phyloP scores from a whole-genome alignment of 495 filamentous ascomycete species.

The Neurospora pannonica region DNA sequence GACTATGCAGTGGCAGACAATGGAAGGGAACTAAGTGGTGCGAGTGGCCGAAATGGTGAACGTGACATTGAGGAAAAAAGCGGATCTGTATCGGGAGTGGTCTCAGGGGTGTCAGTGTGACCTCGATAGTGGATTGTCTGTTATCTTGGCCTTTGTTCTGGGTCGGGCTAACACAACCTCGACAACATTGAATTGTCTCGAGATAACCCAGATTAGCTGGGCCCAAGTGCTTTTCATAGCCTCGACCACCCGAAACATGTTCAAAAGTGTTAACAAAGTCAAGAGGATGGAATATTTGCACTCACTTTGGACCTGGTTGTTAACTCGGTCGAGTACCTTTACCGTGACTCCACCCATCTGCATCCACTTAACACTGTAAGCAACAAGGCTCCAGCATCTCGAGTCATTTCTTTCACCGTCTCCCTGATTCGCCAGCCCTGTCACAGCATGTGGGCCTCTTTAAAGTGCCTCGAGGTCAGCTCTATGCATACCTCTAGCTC shows the following conservation, averaged over 20 bases:
- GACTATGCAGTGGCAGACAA: neutral
- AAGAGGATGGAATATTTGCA: neutral
- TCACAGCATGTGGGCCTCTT: neutral
- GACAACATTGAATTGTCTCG: neutral
- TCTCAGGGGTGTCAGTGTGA: neutral
- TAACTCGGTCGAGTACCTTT: neutral
- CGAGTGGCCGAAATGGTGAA: neutral
- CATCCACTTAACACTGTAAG: neutral
- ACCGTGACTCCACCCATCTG: neutral
- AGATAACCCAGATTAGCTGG: neutral
- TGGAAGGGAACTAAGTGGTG: neutral
- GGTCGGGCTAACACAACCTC: neutral
- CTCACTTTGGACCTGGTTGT: neutral
- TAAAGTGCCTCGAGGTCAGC: neutral
- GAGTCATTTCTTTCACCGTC: neutral
- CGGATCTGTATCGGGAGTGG: neutral
- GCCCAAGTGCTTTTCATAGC: neutral
- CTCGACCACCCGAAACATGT: neutral
- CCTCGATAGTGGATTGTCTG: neutral
- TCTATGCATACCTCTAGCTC: neutral
- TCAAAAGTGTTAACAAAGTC: neutral
- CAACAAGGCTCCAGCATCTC: neutral
- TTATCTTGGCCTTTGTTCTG: neutral
- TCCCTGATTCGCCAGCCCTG: neutral
- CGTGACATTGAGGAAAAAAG: neutral